Evolutionary conservation across 179 eudicot genomes (phyloP), one percentile per base, ranked within the genome.

Genomic region (Corrigiola litoralis): DNA sequence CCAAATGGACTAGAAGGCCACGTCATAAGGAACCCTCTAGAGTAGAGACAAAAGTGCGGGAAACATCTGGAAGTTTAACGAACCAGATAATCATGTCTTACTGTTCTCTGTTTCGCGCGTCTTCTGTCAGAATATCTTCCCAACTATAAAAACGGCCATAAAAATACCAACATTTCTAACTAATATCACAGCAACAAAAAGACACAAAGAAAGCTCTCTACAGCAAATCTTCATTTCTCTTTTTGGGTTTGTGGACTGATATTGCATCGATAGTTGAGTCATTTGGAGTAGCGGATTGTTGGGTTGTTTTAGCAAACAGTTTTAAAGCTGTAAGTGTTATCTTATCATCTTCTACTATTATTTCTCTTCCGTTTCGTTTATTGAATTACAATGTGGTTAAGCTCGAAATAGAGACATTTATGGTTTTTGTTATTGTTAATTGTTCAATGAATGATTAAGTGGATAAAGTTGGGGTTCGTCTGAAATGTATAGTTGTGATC

Each of bases 201-300:
- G 4, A 2, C 23, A 67, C 17, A 10, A 50, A 58, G 25, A 40
- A 37, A 59, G 53, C 31, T 21, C 11, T 46, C 27, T 6, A n/a
- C 2, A 25, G 20, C 23, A 53, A 7, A 32, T 14, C 12, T 17
- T 58, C 36, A 27, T 3, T 36, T 61, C 61, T 17, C 1, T 4
- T 36, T 46, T 25, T 41, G 79, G 83, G 69, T 76, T 75, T 51
- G 82, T 37, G 81, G 82, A 63, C 23, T 11, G 79, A 72, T 62
- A 68, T 69, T 11, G 76, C 18, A 18, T 56, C 18, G 82, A 55
- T 57, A 63, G 31, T 49, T 54, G 17, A 60, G 41, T 64, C 56
- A 76, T n/a, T 76, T 28, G 77, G 69, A 65, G 63, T 48, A 70
- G 83, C 32, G 83, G 81, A 76, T 64, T 42, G 77, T 62, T 66